phyloP scores from a whole-genome alignment of 2,329 filamentous ascomycete genomes.

The Ophidiomyces ophidiicola region DNA sequence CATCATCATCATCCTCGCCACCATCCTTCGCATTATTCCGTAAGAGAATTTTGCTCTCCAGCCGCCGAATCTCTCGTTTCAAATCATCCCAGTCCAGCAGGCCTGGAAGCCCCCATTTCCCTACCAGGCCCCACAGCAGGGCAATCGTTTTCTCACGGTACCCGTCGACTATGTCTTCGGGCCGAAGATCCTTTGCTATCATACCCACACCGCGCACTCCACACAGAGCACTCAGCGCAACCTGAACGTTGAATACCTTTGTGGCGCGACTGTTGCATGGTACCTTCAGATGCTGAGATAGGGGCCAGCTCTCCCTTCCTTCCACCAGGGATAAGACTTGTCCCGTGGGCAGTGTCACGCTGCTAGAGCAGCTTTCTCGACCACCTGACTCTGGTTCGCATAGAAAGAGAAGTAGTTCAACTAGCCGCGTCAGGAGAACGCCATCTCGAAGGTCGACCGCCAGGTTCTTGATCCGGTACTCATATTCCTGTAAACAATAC shows the following conservation, averaged over 20 bases:
- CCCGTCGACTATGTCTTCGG: conserved; percentile 51
- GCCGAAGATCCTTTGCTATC: conserved; percentile 35
- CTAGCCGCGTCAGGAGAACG: conserved; percentile 46
- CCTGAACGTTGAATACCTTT: conserved; percentile 48
- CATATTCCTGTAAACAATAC: conserved; percentile 46
- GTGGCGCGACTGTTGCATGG: conserved; percentile 44
- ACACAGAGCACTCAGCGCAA: conserved; percentile 44
- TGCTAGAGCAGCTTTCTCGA: conserved; percentile 25
- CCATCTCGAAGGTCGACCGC: conserved; percentile 52
- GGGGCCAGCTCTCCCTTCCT: conserved; percentile 32
- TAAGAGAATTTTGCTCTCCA: conserved; percentile 28
- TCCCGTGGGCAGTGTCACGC: conserved; percentile 36
- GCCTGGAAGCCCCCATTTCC: conserved; percentile 42
- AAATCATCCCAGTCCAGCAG: conserved; percentile 47
- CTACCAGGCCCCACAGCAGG: conserved; percentile 49
- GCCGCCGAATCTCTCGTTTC: conserved; percentile 39
- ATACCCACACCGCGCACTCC: conserved; percentile 31
- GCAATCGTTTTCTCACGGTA: conserved; percentile 53
- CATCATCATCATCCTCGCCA: conserved; percentile 5
- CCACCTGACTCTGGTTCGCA: conserved; percentile 21
- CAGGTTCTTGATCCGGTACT: conserved; percentile 47
- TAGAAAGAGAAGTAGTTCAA: conserved; percentile 45
- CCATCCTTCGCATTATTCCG: not conserved
- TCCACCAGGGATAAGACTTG: conserved; percentile 30
- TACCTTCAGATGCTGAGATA: conserved; percentile 48